Conservation (phyloP, 257 asterid genomes). For the Fraxinus americana region DNA sequence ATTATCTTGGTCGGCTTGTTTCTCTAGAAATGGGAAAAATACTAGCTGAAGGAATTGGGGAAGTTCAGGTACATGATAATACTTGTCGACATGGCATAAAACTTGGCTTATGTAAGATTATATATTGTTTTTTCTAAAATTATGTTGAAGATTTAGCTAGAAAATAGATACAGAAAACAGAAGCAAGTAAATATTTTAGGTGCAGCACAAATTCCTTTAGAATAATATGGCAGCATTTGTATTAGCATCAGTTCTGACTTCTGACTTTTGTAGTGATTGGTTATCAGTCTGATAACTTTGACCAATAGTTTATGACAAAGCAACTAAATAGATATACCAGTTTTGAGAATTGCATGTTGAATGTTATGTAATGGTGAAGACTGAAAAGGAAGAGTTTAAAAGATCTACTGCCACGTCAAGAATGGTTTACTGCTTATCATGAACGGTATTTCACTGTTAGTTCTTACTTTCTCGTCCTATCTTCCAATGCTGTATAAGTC, state of each 20-base stretch:
- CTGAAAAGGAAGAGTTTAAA: slow-evolving; percentile 1
- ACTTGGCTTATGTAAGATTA: neutral
- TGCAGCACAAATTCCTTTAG: neutral
- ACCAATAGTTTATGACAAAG: neutral
- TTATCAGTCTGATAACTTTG: neutral
- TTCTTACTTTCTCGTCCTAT: neutral
- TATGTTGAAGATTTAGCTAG: neutral
- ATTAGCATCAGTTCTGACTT: neutral
- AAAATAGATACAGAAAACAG: neutral
- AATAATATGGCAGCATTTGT: neutral
- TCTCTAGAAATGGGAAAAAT: slow-evolving; percentile 99
- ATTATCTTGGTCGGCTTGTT: slow-evolving; percentile 88
- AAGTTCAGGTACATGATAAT: slow-evolving; percentile 72
- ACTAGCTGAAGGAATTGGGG: slow-evolving; percentile 98
- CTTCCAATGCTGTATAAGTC: neutral
- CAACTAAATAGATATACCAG: slow-evolving; percentile 8
- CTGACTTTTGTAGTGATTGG: neutral
- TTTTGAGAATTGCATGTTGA: slow-evolving; percentile 9
- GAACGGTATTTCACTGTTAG: neutral
- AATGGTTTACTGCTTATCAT: slow-evolving; percentile 20
- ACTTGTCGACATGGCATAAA: neutral
- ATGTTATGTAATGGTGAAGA: neutral
- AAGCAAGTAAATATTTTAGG: neutral
- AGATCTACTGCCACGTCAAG: neutral
- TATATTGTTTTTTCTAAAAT: neutral